Conservation (phyloP, 2,329 filamentous ascomycete species). For the Taxawa tesnikishii region DNA sequence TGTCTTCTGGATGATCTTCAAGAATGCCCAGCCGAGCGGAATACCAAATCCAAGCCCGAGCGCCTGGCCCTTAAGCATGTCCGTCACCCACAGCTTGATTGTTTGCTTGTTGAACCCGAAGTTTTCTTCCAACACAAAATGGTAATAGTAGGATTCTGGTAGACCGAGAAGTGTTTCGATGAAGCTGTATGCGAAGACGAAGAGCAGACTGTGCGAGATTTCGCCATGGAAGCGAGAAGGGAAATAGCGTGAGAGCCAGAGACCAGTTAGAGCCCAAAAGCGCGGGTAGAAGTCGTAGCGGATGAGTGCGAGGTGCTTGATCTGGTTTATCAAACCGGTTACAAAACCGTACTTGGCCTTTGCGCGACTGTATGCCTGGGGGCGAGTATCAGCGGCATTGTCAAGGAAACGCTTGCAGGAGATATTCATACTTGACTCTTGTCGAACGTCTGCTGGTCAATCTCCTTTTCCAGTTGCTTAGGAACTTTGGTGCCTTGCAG, state of each 20-base stretch:
- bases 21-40: slow-evolving; percentile 82
- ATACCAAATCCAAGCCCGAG: slow-evolving; percentile 69
- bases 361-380: slow-evolving; percentile 76
- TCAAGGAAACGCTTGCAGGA: slow-evolving; percentile 2
- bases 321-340: slow-evolving; percentile 68
- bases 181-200: slow-evolving; percentile 76
- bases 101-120: slow-evolving; percentile 99
- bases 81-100: slow-evolving; percentile 70
- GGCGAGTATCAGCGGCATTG: slow-evolving; percentile 6
- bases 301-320: slow-evolving; percentile 82
- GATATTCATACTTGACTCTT: slow-evolving; percentile 61
- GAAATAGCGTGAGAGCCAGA: slow-evolving; percentile 59
- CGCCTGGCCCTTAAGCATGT: slow-evolving; percentile 83
- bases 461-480: slow-evolving; percentile 76
- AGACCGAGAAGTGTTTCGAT: slow-evolving; percentile 69
- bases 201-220: slow-evolving; percentile 85
- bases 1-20: slow-evolving; percentile 88
- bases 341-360: slow-evolving; percentile 85
- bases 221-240: slow-evolving; percentile 76
- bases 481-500: slow-evolving; percentile 70
- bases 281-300: slow-evolving; percentile 84
- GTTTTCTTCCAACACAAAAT: slow-evolving; percentile 89
- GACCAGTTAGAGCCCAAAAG: slow-evolving; percentile 73
- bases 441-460: slow-evolving; percentile 82
- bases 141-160: slow-evolving; percentile 79